phyloP scores from a whole-genome alignment of 2,329 filamentous ascomycete species.

The Ceratocystis huliohia region DNA sequence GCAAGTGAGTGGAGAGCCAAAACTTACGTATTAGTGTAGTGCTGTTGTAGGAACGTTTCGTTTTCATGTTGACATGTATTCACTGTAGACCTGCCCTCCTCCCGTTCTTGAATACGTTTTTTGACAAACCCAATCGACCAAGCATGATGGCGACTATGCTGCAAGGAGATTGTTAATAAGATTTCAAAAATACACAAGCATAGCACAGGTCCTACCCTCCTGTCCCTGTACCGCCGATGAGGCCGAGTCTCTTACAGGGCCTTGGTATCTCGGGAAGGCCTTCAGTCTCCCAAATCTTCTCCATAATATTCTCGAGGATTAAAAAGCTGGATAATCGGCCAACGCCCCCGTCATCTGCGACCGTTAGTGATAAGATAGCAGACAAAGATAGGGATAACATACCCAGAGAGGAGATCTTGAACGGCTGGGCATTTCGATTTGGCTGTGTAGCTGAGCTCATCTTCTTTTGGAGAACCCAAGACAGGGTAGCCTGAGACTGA shows the following conservation, averaged over 20 bases:
- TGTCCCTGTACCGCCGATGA: no score
- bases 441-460: no score
- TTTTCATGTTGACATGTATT: not conserved
- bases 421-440: not conserved
- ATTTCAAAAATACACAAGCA: no score
- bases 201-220: no score
- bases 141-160: not conserved
- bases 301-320: conserved; percentile 22
- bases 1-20: no score
- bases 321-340: conserved; percentile 20
- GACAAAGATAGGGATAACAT: not conserved
- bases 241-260: no score
- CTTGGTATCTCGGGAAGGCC: no score
- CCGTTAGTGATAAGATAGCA: not conserved
- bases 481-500: no score
- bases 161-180: no score
- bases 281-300: no score
- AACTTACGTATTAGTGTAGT: not conserved
- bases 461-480: no score
- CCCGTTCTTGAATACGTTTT: not conserved
- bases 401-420: not conserved
- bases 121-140: not conserved
- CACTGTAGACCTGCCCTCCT: not conserved
- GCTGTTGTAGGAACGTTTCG: not conserved
- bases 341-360: conserved; percentile 25